Evolutionary conservation across 495 filamentous ascomycete genomes (phyloP), one percentile per base, ranked within the genome.

Genomic region (Penicillium cinerascens): DNA sequence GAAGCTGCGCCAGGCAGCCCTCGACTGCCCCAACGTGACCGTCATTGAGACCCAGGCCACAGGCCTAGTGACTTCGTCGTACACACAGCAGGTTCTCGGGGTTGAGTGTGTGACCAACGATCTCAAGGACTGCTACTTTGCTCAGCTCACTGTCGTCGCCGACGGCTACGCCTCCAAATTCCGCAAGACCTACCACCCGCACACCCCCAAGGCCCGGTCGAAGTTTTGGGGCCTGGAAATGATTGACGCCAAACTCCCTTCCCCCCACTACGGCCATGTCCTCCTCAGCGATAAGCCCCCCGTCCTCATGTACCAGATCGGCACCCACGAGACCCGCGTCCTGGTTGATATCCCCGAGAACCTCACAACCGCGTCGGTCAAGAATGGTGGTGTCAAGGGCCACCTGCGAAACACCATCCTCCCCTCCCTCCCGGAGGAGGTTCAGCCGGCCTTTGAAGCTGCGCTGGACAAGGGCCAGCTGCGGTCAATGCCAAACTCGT

Each of bases 121-220:
- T 23, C 13, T 81, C 57, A 85, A 83, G 70, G 78, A 83, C 59
- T 85, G 80, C 73, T 97, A 88, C 72, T 96, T 97, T 61, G 93
- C 82, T 38, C 71, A 84, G 45, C 80, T 97, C 38, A 97, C 91
- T 18, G 85, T 97, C 54, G 80, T 93, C 41, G 89, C 91, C 17
- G 92, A 98, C 72, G 93, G 93, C 52, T 97, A 97, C 69, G 86
- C 84, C 52, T 95, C 89, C 50, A 92, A 88, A 63, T 96, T 97
- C 77, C 85, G 93, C 50, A 93, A 95, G 68, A 74, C 83, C 51
- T 82, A 88, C 64, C 83, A 91, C 60, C 65, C 72, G n/a, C 74
- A 81, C 37, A 71, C 79, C 1, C 89, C 93, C 17, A 70, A 87
- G 54, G 81, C 87, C 16, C 81, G 81, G 44, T 88, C 82, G 49